These are phyloP conservation scores for Paramecium caudatum DNA, from an alignment of 73 alveolate genomes.

Conservation along the genomic window DNA sequence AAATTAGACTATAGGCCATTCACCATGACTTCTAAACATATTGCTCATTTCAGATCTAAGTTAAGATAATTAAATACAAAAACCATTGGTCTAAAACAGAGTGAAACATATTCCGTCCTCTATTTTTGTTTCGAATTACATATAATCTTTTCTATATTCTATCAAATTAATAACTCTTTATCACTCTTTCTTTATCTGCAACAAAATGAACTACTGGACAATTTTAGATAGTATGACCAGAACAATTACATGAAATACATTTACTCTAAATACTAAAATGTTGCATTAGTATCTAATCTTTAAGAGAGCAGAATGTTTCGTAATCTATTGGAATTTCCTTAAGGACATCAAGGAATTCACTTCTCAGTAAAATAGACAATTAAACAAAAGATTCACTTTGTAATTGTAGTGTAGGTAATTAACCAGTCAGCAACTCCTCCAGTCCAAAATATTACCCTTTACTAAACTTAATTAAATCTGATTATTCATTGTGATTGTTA, in stretches of 20 bases:
- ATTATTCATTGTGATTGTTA: not conserved
- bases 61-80: not conserved
- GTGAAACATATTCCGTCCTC: conserved; percentile 5
- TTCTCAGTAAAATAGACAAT: not conserved
- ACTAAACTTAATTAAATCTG: not conserved
- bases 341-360: conserved; percentile 37
- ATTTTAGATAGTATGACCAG: conserved; percentile 30
- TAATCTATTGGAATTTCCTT: conserved; percentile 60
- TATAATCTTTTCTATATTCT: not conserved
- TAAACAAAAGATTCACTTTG: conserved; percentile 36
- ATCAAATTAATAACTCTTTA: conserved; percentile 10
- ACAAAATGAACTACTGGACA: conserved; percentile 66
- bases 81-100: conserved; percentile 21
- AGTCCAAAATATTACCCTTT: conserved; percentile 52
- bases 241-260: conserved; percentile 61
- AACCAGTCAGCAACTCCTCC: conserved; percentile 47
- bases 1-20: conserved; percentile 30
- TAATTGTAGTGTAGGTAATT: conserved; percentile 2
- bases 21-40: conserved; percentile 29
- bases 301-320: conserved; percentile 30
- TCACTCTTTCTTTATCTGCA: conserved; percentile 51
- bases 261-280: not conserved
- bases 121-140: not conserved
- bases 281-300: not conserved
- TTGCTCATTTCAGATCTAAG: conserved; percentile 37